These are phyloP conservation scores for Urtica urens DNA, from an alignment of 306 rosid genomes.

Conservation along the genomic window DNA sequence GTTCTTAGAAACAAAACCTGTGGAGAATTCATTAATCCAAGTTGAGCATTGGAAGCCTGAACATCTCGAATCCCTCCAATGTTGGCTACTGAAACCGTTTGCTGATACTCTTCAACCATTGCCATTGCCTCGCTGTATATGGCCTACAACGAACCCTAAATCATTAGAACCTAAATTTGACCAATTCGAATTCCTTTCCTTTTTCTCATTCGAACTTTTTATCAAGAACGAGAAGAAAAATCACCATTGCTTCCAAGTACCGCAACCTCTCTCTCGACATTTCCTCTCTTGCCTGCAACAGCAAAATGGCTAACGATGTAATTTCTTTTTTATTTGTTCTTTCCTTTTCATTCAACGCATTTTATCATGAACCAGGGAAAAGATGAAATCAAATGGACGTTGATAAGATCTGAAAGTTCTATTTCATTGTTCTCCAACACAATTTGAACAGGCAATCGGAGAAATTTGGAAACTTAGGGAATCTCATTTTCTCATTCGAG, in stretches of 20 bases:
- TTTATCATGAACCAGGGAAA: neutral
- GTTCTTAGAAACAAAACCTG: conserved; percentile 59
- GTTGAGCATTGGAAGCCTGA: conserved; percentile 42
- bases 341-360: neutral
- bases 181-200: too few species aligned
- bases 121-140: conserved; percentile 73
- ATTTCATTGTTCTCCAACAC: too few species aligned
- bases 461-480: neutral
- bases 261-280: conserved; percentile 85
- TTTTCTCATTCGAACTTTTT: neutral
- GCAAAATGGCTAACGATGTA: too few species aligned
- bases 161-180: neutral
- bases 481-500: neutral
- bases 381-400: too few species aligned
- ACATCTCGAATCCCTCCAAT: conserved; percentile 62
- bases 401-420: too few species aligned
- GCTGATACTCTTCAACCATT: conserved; percentile 86
- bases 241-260: conserved; percentile 77
- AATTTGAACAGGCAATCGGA: neutral
- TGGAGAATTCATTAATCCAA: conserved; percentile 60
- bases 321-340: neutral
- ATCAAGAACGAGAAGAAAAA: neutral
- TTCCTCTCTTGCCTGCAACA: conserved; percentile 92
- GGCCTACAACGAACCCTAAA: conserved; percentile 43
- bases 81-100: conserved; percentile 48